A percentile compares a stretch with the other conserved stretches of the same genome.
Evolutionary conservation across 306 rosid genomes (phyloP).

Genomic region (Alnus glutinosa): DNA sequence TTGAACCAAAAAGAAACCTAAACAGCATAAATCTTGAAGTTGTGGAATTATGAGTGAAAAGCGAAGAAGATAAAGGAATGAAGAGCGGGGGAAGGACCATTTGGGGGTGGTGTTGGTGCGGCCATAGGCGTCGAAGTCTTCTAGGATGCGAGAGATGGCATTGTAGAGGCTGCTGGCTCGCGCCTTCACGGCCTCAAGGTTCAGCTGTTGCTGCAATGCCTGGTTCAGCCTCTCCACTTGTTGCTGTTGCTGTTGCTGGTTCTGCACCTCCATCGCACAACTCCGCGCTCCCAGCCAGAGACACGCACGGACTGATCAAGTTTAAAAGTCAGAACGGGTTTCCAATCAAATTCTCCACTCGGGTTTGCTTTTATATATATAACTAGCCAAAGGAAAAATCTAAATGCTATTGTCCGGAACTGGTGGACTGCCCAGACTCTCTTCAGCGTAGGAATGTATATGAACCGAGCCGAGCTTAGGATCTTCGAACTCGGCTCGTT

Average conservation of each 20-base stretch:
- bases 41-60: neutral
- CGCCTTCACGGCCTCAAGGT: slow-evolving; percentile 72
- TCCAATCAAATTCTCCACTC: too few species aligned
- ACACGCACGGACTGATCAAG: neutral
- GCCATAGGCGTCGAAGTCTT: slow-evolving; percentile 73
- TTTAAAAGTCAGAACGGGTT: too few species aligned
- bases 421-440: too few species aligned
- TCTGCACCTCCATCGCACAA: slow-evolving; percentile 49
- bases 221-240: slow-evolving; percentile 67
- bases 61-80: neutral
- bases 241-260: slow-evolving; percentile 28
- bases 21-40: too few species aligned
- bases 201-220: slow-evolving; percentile 81
- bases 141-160: slow-evolving; percentile 80
- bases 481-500: too few species aligned
- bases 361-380: too few species aligned
- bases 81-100: slow-evolving; percentile 36
- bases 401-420: too few species aligned
- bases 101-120: slow-evolving; percentile 83
- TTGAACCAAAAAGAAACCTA: too few species aligned
- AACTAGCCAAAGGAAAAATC: too few species aligned
- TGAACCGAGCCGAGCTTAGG: too few species aligned
- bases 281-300: neutral
- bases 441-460: too few species aligned
- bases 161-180: slow-evolving; percentile 81